Percentiles rank a stretch among this genome's conserved stretches.
Conservation (phyloP, 805 yeast species). For the Schizosaccharomyces lindneri region DNA sequence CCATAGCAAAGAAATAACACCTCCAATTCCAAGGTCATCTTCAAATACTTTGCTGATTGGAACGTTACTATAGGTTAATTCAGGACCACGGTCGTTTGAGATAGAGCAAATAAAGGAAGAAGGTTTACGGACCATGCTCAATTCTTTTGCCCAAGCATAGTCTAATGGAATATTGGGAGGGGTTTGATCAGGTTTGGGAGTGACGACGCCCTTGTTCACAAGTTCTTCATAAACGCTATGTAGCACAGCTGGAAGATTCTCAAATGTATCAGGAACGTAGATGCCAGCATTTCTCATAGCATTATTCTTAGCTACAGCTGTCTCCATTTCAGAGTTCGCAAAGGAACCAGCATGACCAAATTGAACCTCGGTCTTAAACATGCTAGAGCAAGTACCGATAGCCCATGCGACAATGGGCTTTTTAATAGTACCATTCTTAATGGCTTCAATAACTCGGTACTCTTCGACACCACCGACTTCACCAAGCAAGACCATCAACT, state of each 20-base stretch:
- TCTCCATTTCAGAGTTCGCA: slow-evolving; percentile 46
- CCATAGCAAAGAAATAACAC: slow-evolving; percentile 24
- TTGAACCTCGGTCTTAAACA: slow-evolving; percentile 40
- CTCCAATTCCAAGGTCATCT: slow-evolving; percentile 24
- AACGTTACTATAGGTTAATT: slow-evolving; percentile 22
- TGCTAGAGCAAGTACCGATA: slow-evolving; percentile 45
- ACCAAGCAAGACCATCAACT: slow-evolving; percentile 40
- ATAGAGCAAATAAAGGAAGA: slow-evolving; percentile 24
- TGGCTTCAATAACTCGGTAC: slow-evolving; percentile 45
- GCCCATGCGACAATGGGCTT: slow-evolving; percentile 52
- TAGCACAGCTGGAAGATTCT: slow-evolving; percentile 20
- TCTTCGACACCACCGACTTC: slow-evolving; percentile 55
- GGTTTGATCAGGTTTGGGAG: slow-evolving; percentile 19
- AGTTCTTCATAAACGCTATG: slow-evolving; percentile 55
- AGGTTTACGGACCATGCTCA: slow-evolving; percentile 23
- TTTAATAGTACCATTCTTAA: slow-evolving; percentile 35
- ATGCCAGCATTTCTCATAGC: slow-evolving; percentile 85
- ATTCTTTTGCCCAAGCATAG: slow-evolving; percentile 25
- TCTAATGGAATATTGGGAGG: slow-evolving; percentile 25
- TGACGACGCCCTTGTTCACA: slow-evolving; percentile 17
- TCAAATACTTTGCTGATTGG: slow-evolving; percentile 24
- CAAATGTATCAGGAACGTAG: slow-evolving; percentile 58
- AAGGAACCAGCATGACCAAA: slow-evolving; percentile 49
- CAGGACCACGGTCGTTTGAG: slow-evolving; percentile 25
- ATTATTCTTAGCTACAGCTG: slow-evolving; percentile 38